Evolutionary conservation across 169 alveolate genomes (phyloP), one percentile per base, ranked within the genome.

Genomic region (Neospora caninum): DNA sequence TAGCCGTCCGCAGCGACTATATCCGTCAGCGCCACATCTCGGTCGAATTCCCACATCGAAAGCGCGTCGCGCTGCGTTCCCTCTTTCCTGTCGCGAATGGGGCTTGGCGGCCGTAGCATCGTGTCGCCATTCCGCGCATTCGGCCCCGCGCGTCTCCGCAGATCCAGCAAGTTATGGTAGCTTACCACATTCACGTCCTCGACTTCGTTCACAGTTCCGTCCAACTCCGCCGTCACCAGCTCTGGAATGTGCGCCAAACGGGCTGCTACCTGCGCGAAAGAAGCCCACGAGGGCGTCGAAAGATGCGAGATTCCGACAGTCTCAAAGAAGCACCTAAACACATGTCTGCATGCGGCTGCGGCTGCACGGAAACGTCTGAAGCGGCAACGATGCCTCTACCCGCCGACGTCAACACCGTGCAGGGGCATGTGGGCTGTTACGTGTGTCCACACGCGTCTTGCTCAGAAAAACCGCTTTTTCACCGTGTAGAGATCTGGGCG

Each of bases 171-270:
- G 13, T 20, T 42, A 36, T 20, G 41, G 41, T 42, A 25, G 22
- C 69, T 43, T 27, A 45, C 70, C 0, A 82, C 89, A 38, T 82
- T 82, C 25, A 82, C n/a, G 41, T 43, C 89, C 41, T 82, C 89
- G 54, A 82, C 89, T 29, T 82, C 89, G 89, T 82, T 82, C 41
- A n/a, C 89, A 34, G 42, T 82, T 22, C 89, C 89, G 67, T 82
- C 89, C 89, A 82, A 49, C 89, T 82, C 69, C 38, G 89, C 89
- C 54, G 67, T 29, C 58, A 82, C 41, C 42, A 82, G n/a, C 0
- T 36, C 67, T 18, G 54, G 69, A 22, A 82, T 29, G 67, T 41
- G 69, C 7, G 69, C 89, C 18, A 82, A 69, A 42, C 67, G 89
- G n/a, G 36, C 42, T 4, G 89, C 89, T 0, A 82, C 89, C 89